These are phyloP conservation scores for Aplosporella prunicola DNA, from an alignment of 2,329 filamentous ascomycete genomes.

Conservation along the genomic window DNA sequence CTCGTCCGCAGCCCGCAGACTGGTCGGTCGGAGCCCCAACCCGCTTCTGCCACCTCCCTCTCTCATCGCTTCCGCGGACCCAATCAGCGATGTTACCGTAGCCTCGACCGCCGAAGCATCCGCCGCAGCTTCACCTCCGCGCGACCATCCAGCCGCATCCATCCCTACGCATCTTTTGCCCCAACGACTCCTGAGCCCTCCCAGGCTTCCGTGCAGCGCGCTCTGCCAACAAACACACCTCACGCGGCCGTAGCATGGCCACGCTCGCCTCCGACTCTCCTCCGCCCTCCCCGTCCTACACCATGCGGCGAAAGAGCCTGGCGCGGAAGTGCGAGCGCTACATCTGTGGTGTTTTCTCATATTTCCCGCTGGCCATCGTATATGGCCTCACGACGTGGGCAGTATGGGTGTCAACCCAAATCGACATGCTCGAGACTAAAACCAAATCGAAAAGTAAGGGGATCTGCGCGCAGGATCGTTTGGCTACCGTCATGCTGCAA, in stretches of 20 bases:
- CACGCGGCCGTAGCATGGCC: conserved; percentile 23
- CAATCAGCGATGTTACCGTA: too few relatives aligned
- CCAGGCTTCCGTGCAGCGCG: too few relatives aligned
- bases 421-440: conserved; percentile 39
- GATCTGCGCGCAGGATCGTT: background rate
- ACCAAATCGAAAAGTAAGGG: conserved; percentile 2
- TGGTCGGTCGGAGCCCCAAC: too few relatives aligned
- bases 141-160: too few relatives aligned
- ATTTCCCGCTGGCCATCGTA: conserved; percentile 82
- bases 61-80: too few relatives aligned
- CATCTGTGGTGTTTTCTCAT: conserved; percentile 70
- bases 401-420: conserved; percentile 71
- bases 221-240: too few relatives aligned
- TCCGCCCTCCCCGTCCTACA: conserved; percentile 28
- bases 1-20: too few relatives aligned
- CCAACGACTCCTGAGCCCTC: too few relatives aligned
- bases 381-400: conserved; percentile 91
- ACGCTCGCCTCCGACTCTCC: conserved; percentile 30
- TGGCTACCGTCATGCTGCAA: background rate
- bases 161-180: too few relatives aligned
- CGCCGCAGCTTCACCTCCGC: too few relatives aligned
- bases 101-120: too few relatives aligned
- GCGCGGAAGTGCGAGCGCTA: conserved; percentile 67
- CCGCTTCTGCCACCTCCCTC: too few relatives aligned
- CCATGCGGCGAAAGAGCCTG: conserved; percentile 38